Percentiles rank a stretch among this genome's conserved stretches.
Evolutionary conservation across 2,329 filamentous ascomycete genomes (phyloP).

Genomic region (Pseudocercospora fijiensis): DNA sequence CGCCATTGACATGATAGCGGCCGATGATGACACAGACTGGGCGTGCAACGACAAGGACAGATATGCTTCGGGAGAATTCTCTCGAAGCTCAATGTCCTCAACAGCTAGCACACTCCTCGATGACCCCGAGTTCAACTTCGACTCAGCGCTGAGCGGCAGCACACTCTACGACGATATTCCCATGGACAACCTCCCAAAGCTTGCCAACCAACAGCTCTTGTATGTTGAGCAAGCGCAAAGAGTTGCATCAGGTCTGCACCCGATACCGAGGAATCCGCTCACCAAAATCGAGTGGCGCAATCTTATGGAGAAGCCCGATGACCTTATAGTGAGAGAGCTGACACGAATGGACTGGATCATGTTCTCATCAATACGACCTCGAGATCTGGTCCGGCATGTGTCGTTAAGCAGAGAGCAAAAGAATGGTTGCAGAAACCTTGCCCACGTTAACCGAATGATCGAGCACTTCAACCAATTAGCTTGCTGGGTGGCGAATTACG

Average conservation of each 20-base stretch:
- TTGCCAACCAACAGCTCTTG: conserved; percentile 55
- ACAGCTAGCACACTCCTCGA: conserved; percentile 39
- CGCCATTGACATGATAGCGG: conserved; percentile 71
- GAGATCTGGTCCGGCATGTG: conserved; percentile 89
- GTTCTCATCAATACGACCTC: conserved; percentile 90
- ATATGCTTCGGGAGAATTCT: conserved; percentile 41
- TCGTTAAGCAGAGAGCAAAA: conserved; percentile 64
- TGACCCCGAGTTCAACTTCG: conserved; percentile 34
- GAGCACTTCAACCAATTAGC: conserved; percentile 68
- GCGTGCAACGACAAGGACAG: conserved; percentile 72
- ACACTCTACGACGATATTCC: conserved; percentile 31
- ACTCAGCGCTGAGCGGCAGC: conserved; percentile 34
- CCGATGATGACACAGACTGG: conserved; percentile 93
- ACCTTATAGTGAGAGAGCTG: conserved; percentile 84
- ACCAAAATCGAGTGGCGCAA: conserved; percentile 86
- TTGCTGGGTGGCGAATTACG: conserved; percentile 54
- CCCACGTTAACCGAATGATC: conserved; percentile 92
- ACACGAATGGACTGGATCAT: conserved; percentile 98
- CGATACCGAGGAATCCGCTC: conserved; percentile 66
- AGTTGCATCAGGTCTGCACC: conserved; percentile 70
- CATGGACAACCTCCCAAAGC: conserved; percentile 34
- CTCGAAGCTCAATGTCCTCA: conserved; percentile 38
- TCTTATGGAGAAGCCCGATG: conserved; percentile 82
- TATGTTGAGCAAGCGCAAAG: conserved; percentile 77
- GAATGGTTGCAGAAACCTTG: conserved; percentile 60